phyloP scores from a whole-genome alignment of 371 early-diverging fungal genomes.

The Chytridium lagenaria region DNA sequence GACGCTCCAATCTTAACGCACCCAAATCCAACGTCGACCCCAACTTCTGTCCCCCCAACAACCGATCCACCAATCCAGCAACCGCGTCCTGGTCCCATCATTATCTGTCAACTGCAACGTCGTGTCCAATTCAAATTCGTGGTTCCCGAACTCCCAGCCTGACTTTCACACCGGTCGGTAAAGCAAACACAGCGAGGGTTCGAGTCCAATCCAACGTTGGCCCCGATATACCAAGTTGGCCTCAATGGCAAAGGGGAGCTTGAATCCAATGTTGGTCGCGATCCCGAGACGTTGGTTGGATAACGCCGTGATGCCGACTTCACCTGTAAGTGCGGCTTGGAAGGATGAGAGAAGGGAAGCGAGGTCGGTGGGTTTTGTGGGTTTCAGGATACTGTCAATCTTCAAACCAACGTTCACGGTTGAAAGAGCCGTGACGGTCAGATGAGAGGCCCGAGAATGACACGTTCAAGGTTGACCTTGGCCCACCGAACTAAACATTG shows the following conservation, averaged over 20 bases:
- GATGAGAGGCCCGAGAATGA: constrained; percentile 30
- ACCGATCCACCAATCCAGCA: constrained; percentile 26
- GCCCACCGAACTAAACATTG: not conserved
- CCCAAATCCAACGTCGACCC: not conserved
- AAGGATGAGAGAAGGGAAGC: constrained; percentile 14
- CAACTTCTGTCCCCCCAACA: constrained; percentile 22
- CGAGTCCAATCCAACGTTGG: not conserved
- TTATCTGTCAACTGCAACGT: constrained; percentile 26
- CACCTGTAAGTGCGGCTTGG: not conserved
- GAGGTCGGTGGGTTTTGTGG: constrained; percentile 25
- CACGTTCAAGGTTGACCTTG: constrained; percentile 9
- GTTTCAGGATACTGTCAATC: constrained; percentile 20
- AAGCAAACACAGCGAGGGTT: not conserved
- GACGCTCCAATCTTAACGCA: not conserved
- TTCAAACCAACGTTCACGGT: constrained; percentile 27
- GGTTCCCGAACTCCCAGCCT: no score
- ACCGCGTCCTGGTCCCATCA: constrained; percentile 34
- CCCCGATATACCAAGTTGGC: constrained; percentile 13
- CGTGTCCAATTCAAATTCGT: not conserved
- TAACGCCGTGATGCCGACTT: constrained; percentile 9
- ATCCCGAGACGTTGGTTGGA: constrained; percentile 7
- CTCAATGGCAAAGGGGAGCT: constrained; percentile 13
- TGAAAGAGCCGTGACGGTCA: constrained; percentile 10
- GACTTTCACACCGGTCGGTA: not conserved
- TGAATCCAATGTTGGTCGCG: constrained; percentile 6